These are phyloP conservation scores for Capsella rubella DNA, from an alignment of 441 rosid species.

Conservation along the genomic window DNA sequence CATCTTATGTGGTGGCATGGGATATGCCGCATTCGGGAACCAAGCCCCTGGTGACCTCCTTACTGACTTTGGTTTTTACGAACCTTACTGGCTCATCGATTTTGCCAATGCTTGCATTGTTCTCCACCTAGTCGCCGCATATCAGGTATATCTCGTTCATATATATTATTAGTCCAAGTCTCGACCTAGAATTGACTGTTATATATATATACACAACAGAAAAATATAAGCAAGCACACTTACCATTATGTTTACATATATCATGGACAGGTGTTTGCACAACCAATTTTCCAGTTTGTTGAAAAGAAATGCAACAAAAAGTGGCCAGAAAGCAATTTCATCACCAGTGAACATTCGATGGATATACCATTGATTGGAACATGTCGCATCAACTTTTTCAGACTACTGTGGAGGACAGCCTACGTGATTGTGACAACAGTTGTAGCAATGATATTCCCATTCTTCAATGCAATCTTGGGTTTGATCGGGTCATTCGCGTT, in stretches of 20 bases:
- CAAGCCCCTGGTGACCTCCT: constrained; percentile 63
- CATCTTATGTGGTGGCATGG: constrained; percentile 57
- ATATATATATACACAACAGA: not conserved
- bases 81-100: constrained; percentile 72
- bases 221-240: not conserved
- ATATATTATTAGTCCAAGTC: not conserved
- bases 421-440: constrained; percentile 50
- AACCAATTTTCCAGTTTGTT: constrained; percentile 54
- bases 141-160: constrained; percentile 51
- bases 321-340: constrained; percentile 53
- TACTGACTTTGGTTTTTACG: constrained; percentile 65
- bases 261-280: constrained; percentile 50
- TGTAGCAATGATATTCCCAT: constrained; percentile 62
- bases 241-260: no score
- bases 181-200: not conserved
- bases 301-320: constrained; percentile 49
- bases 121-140: constrained; percentile 62
- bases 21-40: constrained; percentile 71
- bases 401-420: constrained; percentile 62
- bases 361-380: constrained; percentile 46
- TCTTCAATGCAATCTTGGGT: constrained; percentile 61
- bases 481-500: constrained; percentile 54
- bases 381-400: constrained; percentile 49
- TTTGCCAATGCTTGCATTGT: constrained; percentile 61
- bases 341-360: constrained; percentile 44